Percentiles rank a stretch among this genome's conserved stretches.
Conservation (phyloP, 2,329 filamentous ascomycete genomes). For the Aspergillus glaucus region DNA sequence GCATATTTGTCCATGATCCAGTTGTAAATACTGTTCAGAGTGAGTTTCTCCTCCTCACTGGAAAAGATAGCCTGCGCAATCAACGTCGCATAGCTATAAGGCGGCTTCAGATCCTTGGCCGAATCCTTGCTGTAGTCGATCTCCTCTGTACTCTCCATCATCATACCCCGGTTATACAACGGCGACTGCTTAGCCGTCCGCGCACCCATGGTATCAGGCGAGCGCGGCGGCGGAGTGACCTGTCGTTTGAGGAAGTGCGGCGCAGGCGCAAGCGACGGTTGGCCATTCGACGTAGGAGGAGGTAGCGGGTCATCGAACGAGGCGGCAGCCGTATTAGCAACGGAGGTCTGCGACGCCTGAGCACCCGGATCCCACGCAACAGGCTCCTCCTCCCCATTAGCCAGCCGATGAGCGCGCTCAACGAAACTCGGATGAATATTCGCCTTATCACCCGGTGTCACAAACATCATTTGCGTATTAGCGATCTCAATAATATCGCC, state of each 20-base stretch:
- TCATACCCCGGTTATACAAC: constrained; percentile 45
- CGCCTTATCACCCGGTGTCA: constrained; percentile 71
- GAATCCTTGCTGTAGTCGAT: constrained; percentile 64
- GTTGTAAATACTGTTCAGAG: constrained; percentile 84
- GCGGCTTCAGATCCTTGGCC: constrained; percentile 87
- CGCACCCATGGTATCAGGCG: constrained; percentile 33
- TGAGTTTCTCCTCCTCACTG: constrained; percentile 79
- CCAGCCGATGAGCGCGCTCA: constrained; percentile 54
- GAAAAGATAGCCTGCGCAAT: constrained; percentile 94
- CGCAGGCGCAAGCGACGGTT: constrained; percentile 36
- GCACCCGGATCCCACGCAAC: constrained; percentile 25
- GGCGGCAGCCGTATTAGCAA: not conserved
- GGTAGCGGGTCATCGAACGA: constrained; percentile 2
- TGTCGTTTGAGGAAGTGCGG: constrained; percentile 40
- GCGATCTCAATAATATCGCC: constrained; percentile 89
- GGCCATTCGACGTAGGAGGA: constrained; percentile 20
- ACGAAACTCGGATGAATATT: constrained; percentile 64
- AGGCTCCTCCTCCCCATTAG: constrained; percentile 35
- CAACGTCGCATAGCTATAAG: constrained; percentile 92
- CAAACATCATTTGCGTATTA: constrained; percentile 97
- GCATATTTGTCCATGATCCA: constrained; percentile 89
- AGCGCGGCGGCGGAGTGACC: constrained; percentile 35
- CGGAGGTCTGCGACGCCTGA: constrained; percentile 14
- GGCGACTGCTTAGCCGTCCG: constrained; percentile 42
- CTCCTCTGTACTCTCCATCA: constrained; percentile 49